Evolutionary conservation across 2,329 filamentous ascomycete genomes (phyloP).

Genomic region (Venturia carpophila): DNA sequence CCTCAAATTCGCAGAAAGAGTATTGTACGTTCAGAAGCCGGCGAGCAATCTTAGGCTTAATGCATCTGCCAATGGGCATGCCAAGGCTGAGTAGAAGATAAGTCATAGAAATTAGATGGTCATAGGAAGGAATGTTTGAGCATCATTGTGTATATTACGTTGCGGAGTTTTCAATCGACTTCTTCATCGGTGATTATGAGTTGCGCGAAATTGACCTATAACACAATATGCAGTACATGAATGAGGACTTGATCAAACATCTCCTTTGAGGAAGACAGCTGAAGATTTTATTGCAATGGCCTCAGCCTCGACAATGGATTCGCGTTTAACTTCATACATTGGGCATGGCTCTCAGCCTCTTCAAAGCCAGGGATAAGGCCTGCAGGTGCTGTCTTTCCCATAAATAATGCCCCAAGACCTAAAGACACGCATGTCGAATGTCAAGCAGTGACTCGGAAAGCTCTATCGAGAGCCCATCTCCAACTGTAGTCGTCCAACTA

Average conservation of each 20-base stretch:
- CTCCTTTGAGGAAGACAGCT: neutral
- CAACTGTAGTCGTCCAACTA: neutral
- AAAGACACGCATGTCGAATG: neutral
- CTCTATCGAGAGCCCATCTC: neutral
- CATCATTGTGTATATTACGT: slow-evolving; percentile 6
- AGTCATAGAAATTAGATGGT: slow-evolving; percentile 5
- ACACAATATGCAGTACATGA: neutral
- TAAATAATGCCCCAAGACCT: neutral
- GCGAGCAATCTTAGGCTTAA: neutral
- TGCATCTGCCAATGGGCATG: slow-evolving; percentile 13
- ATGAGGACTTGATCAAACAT: neutral
- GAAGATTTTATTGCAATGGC: neutral
- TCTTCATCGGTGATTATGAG: neutral
- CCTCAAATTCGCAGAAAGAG: slow-evolving; percentile 62
- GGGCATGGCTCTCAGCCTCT: slow-evolving; percentile 4
- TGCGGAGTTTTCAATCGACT: slow-evolving; percentile 2
- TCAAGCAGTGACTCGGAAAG: neutral
- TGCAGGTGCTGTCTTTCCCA: too few relatives aligned
- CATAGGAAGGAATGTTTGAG: slow-evolving; percentile 2
- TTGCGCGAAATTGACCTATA: neutral
- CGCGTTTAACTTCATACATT: neutral
- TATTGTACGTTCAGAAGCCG: slow-evolving; percentile 52
- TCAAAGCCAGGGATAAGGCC: neutral
- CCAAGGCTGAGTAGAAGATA: slow-evolving; percentile 10
- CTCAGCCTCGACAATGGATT: neutral